Conservation (phyloP, 139 green algal species). For the Picocystis salinarum region DNA sequence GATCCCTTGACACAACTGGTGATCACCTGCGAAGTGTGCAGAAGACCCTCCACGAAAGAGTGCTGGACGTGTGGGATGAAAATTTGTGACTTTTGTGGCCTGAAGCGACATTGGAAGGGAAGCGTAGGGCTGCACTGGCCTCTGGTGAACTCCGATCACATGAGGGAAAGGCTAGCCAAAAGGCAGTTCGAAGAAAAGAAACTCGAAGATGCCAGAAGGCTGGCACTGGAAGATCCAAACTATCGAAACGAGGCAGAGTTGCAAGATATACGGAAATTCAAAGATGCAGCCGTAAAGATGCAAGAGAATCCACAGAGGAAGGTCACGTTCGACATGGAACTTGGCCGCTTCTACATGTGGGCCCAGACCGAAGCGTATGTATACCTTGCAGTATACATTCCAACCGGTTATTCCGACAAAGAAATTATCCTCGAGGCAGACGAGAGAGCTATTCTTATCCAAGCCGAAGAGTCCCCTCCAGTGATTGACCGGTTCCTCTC, state of each 20-base stretch:
- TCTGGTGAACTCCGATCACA: slow-evolving; percentile 36
- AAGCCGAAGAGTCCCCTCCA: slow-evolving; percentile 31
- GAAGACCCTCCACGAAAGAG: slow-evolving; percentile 47
- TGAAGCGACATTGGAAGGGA: slow-evolving; percentile 58
- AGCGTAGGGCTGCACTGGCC: slow-evolving; percentile 55
- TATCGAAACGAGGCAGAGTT: slow-evolving; percentile 26
- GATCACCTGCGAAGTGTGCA: slow-evolving; percentile 64
- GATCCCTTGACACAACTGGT: slow-evolving; percentile 48
- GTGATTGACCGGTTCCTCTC: slow-evolving; percentile 28
- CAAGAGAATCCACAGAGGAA: slow-evolving; percentile 1
- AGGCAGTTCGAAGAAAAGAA: slow-evolving; percentile 56
- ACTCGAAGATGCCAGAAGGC: slow-evolving; percentile 34
- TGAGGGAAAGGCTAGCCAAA: slow-evolving; percentile 38
- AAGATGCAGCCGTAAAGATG: slow-evolving; percentile 19
- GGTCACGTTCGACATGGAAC: slow-evolving; percentile 23
- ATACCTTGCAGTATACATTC: slow-evolving; percentile 37
- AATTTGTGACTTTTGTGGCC: slow-evolving; percentile 67
- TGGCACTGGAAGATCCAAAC: slow-evolving; percentile 29
- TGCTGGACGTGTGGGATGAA: slow-evolving; percentile 50
- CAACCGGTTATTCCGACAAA: slow-evolving; percentile 32
- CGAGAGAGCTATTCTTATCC: slow-evolving; percentile 16
- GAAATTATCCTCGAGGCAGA: slow-evolving; percentile 24
- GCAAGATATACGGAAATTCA: slow-evolving; percentile 32
- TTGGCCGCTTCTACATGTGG: slow-evolving; percentile 60
- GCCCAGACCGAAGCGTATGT: slow-evolving; percentile 32